These are phyloP conservation scores for Globisporangium alternatum DNA, from an alignment of 352 stramenopile genomes.

Conservation along the genomic window DNA sequence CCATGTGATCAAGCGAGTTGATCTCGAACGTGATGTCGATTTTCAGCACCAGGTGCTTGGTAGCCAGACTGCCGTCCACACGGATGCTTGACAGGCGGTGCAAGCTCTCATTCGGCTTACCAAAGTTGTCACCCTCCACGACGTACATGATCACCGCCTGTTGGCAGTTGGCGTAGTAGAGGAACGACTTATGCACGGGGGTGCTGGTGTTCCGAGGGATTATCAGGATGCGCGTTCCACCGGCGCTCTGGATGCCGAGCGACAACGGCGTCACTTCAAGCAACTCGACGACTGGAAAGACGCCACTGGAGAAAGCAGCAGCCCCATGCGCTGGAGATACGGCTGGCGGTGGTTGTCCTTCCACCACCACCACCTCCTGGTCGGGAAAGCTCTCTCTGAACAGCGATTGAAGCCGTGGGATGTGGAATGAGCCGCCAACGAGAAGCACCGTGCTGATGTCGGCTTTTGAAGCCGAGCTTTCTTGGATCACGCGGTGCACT, in stretches of 20 bases:
- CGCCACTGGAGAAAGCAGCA: not conserved
- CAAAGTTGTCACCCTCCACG: constrained; percentile 22
- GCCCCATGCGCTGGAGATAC: constrained; percentile 17
- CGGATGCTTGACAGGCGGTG: constrained; percentile 26
- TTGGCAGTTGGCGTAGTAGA: constrained; percentile 39
- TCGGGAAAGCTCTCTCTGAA: constrained; percentile 20
- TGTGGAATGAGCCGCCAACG: constrained; percentile 27
- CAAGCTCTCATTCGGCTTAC: not conserved
- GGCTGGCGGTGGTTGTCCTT: not conserved
- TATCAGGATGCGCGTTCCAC: constrained; percentile 25
- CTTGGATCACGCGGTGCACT: constrained; percentile 23
- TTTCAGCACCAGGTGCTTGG: constrained; percentile 28
- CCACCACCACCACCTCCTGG: constrained; percentile 10
- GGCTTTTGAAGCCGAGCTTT: constrained; percentile 20
- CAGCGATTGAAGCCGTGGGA: constrained; percentile 24
- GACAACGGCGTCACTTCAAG: constrained; percentile 25
- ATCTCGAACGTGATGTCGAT: constrained; percentile 34
- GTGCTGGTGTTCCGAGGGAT: constrained; percentile 22
- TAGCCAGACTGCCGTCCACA: constrained; percentile 24
- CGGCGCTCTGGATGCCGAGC: constrained; percentile 32
- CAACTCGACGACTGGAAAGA: constrained; percentile 2
- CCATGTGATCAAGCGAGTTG: constrained; percentile 17
- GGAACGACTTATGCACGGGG: constrained; percentile 22
- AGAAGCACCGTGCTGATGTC: constrained; percentile 33
- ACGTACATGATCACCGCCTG: constrained; percentile 27